Conservation (phyloP, 805 yeast genomes). For the Ogataea ganodermae region DNA sequence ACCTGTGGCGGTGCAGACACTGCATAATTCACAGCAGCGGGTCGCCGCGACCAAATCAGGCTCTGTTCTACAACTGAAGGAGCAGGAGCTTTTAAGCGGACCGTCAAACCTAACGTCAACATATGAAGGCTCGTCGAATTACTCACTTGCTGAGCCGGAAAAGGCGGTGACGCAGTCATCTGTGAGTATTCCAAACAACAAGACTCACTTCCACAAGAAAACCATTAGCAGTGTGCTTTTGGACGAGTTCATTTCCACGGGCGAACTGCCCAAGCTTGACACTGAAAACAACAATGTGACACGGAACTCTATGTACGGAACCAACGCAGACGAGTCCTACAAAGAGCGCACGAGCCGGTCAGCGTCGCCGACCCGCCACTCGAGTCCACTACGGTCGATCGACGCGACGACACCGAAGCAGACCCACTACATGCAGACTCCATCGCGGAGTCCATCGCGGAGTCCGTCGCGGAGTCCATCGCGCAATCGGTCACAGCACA, state of each 20-base stretch:
- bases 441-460: constrained; percentile 8
- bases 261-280: constrained; percentile 12
- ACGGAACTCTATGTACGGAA: constrained; percentile 28
- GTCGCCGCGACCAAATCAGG: neutral
- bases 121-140: constrained; percentile 7
- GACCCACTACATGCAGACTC: constrained; percentile 1
- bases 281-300: constrained; percentile 5
- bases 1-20: neutral
- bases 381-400: constrained; percentile 14
- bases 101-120: constrained; percentile 1
- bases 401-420: constrained; percentile 6
- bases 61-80: constrained; percentile 8
- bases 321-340: constrained; percentile 14
- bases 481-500: neutral
- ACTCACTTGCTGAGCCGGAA: constrained; percentile 25
- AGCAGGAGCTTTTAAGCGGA: constrained; percentile 1
- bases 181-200: constrained; percentile 15
- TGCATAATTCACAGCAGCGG: neutral
- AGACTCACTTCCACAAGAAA: constrained; percentile 25
- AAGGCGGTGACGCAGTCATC: constrained; percentile 19
- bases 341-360: constrained; percentile 15
- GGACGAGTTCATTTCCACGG: constrained; percentile 32
- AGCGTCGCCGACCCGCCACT: constrained; percentile 11
- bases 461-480: constrained; percentile 9
- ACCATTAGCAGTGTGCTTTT: constrained; percentile 27